Percentiles rank a stretch among this genome's conserved stretches.
phyloP scores from a whole-genome alignment of 306 rosid species.

The Amphicarpaea edgeworthii region DNA sequence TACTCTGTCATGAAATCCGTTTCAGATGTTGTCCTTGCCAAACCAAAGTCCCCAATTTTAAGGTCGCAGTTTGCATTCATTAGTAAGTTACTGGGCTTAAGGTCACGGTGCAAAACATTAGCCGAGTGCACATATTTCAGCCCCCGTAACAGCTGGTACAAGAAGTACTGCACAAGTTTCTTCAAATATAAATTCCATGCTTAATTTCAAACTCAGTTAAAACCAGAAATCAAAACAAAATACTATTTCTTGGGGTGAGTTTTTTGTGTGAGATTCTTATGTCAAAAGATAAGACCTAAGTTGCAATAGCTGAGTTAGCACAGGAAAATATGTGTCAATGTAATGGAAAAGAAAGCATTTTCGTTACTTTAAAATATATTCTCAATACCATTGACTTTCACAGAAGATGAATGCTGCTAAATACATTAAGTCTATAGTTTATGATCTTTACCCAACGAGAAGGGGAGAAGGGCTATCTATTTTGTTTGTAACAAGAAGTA shows the following conservation, averaged over 20 bases:
- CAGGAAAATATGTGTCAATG: conserved; percentile 9
- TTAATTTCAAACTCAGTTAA: conserved; percentile 31
- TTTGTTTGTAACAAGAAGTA: conserved; percentile 1
- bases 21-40: conserved; percentile 77
- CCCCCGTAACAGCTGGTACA: conserved; percentile 62
- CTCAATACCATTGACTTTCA: not conserved
- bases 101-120: conserved; percentile 97
- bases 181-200: conserved; percentile 42
- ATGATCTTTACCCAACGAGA: conserved; percentile 15
- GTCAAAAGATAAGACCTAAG: conserved; percentile 23
- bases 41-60: conserved; percentile 83
- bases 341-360: not conserved
- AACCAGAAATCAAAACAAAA: conserved; percentile 16
- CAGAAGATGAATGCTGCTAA: conserved; percentile 25
- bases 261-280: not conserved
- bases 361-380: not conserved
- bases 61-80: conserved; percentile 69
- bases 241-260: not conserved
- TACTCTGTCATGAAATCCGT: conserved; percentile 59
- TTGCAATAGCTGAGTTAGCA: conserved; percentile 7
- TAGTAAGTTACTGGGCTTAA: conserved; percentile 95
- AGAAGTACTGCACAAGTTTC: conserved; percentile 59
- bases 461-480: conserved; percentile 13
- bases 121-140: conserved; percentile 70
- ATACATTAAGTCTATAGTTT: conserved; percentile 8